Percentiles rank a stretch among this genome's conserved stretches.
phyloP scores from a whole-genome alignment of 257 asterid species.

The Nicotiana noctiflora region DNA sequence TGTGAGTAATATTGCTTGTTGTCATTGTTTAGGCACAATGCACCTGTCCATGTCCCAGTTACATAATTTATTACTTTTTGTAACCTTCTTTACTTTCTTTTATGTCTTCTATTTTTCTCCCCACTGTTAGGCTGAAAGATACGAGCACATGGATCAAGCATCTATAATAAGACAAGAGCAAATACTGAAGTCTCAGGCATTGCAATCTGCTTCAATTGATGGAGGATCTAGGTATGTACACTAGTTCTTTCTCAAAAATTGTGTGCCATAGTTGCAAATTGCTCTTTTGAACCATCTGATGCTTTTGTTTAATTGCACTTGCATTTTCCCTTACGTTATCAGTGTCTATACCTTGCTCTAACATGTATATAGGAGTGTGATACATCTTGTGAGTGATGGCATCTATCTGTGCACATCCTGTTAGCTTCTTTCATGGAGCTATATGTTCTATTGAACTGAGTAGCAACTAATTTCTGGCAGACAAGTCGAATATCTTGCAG shows the following conservation, averaged over 20 bases:
- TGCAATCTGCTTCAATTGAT: conserved; percentile 68
- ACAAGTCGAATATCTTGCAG: conserved; percentile 84
- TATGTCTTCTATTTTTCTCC: neutral
- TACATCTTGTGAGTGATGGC: neutral
- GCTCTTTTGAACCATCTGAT: neutral
- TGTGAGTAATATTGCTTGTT: too few species aligned
- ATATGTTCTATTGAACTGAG: conserved; percentile 58
- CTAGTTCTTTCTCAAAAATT: neutral
- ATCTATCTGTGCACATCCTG: conserved; percentile 12
- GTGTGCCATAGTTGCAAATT: neutral
- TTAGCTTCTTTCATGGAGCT: conserved; percentile 33
- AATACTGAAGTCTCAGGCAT: conserved; percentile 61
- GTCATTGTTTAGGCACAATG: neutral
- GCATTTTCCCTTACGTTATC: neutral
- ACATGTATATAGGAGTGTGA: neutral
- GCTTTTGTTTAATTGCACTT: neutral
- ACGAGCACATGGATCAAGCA: conserved; percentile 69
- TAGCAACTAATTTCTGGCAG: conserved; percentile 84
- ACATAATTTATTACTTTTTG: neutral
- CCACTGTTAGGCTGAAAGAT: conserved; percentile 45
- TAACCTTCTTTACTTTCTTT: neutral
- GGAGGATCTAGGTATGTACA: conserved; percentile 70
- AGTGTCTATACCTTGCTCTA: neutral
- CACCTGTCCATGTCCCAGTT: neutral
- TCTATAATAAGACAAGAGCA: conserved; percentile 61